These are phyloP conservation scores for Pichia thaimueangensis DNA, from an alignment of 805 yeast species.

Conservation along the genomic window DNA sequence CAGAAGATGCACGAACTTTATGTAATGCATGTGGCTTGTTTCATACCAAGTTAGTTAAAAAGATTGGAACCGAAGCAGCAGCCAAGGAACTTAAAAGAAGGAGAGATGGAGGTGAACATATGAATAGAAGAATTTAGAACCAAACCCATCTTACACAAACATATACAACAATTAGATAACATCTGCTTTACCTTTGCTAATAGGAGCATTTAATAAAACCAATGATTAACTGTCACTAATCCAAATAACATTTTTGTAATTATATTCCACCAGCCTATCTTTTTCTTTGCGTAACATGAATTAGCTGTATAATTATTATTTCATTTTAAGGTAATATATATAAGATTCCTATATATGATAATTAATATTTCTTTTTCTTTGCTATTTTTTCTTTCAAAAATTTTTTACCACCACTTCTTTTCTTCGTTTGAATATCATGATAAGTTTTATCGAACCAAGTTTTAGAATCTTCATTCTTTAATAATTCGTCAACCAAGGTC, in stretches of 20 bases:
- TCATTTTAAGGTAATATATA: too few relatives aligned
- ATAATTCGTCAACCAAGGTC: constrained; percentile 75
- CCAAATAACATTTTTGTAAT: too few relatives aligned
- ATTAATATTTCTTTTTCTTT: constrained; percentile 38
- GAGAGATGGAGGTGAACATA: constrained; percentile 24
- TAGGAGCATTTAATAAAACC: too few relatives aligned
- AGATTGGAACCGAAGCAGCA: constrained; percentile 39
- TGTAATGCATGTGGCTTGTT: constrained; percentile 93
- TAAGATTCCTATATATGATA: too few relatives aligned
- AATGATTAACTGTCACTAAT: too few relatives aligned
- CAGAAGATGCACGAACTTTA: constrained; percentile 70
- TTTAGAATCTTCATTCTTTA: constrained; percentile 63
- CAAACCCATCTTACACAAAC: too few relatives aligned
- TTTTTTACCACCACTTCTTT: constrained; percentile 53
- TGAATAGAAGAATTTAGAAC: constrained; percentile 25
- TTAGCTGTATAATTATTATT: too few relatives aligned
- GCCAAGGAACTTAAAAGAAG: constrained; percentile 30
- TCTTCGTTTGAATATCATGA: constrained; percentile 61
- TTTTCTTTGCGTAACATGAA: too few relatives aligned
- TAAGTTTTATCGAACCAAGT: constrained; percentile 83
- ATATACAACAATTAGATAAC: too few relatives aligned
- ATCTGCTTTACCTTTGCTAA: neutral
- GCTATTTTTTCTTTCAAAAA: constrained; percentile 58
- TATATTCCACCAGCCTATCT: too few relatives aligned
- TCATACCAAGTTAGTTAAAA: constrained; percentile 53